Evolutionary conservation across 371 early-diverging fungal species (phyloP), one percentile per base, ranked within the genome.

Genomic region (Apophysomyces trapeziformis): DNA sequence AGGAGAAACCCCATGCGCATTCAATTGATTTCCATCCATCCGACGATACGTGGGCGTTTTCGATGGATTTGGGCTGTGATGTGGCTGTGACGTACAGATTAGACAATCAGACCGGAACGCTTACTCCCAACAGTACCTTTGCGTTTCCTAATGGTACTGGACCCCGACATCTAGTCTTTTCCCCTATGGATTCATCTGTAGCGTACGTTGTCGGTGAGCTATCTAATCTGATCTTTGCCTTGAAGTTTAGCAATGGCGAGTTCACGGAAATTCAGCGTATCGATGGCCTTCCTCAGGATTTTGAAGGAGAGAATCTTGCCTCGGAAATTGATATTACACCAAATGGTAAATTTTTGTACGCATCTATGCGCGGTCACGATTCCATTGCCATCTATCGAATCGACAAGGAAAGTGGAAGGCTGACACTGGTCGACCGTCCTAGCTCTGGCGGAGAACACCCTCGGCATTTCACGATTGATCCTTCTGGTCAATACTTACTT

Each of bases 1-100:
- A 83, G 68, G 80, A 80, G 45, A 67, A 60, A 9, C 70, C 83
- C 1, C 83, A 83, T 50, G 74, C 77, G 0, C 83, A 83, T 38
- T 73, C 77, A 0, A 61, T 83, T 47, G 72, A 79, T 39, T 26
- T 80, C 7, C 72, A 76, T 32, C 73, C 74, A 12, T 54, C 50
- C 0, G 38, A 60, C 4, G 13, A 57, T 26, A 2, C 32, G 2
- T 64, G 58, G 56, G 70, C 66, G 5, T 35, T 69, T 36, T 61
- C 64, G 5, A 61, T 69, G 45, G 76, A 75, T 16, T 60, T 75
- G 12, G 76, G 76, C 18, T 57, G 58, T 4, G 83, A 83, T 54
- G n/a, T 65, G 8, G 66, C 78, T 5, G 64, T 68, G 5, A 64
- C 74, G 0, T 78, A 78, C 61, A 47, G 39, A 38, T 76, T 68